Evolutionary conservation across 1,284 basidiomycete genomes (phyloP).

Genomic region (Moesziomyces sp.): DNA sequence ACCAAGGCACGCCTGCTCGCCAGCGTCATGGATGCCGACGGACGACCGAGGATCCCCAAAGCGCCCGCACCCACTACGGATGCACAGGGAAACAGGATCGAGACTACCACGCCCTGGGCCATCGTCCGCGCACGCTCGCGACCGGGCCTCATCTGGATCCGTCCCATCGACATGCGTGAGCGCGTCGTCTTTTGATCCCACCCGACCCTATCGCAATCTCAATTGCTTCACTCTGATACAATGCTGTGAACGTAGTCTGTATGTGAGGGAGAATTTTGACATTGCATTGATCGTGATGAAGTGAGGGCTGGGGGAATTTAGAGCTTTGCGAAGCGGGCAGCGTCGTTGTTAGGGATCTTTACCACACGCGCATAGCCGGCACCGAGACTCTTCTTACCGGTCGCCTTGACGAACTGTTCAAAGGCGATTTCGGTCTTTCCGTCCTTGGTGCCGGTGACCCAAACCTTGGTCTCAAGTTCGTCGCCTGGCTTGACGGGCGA

Average conservation of each 20-base stretch:
- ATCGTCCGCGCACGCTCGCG: constrained; percentile 55
- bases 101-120: constrained; percentile 52
- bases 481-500: constrained; percentile 59
- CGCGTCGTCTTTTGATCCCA: constrained; percentile 30
- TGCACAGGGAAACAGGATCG: constrained; percentile 29
- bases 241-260: background rate
- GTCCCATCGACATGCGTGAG: constrained; percentile 50
- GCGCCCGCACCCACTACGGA: constrained; percentile 28
- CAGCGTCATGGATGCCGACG: constrained; percentile 49
- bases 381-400: constrained; percentile 59
- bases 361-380: constrained; percentile 50
- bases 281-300: no score
- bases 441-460: constrained; percentile 49
- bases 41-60: constrained; percentile 13
- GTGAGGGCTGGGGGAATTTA: no score
- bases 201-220: background rate
- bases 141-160: constrained; percentile 61
- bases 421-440: constrained; percentile 53
- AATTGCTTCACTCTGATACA: background rate
- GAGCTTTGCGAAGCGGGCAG: constrained; percentile 30
- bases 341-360: constrained; percentile 28
- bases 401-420: constrained; percentile 50
- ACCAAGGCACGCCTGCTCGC: constrained; percentile 51
- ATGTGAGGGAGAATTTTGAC: background rate
- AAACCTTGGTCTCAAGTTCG: constrained; percentile 56